These are phyloP conservation scores for Tylopilus balloui DNA, from an alignment of 768 basidiomycete species.

Conservation along the genomic window DNA sequence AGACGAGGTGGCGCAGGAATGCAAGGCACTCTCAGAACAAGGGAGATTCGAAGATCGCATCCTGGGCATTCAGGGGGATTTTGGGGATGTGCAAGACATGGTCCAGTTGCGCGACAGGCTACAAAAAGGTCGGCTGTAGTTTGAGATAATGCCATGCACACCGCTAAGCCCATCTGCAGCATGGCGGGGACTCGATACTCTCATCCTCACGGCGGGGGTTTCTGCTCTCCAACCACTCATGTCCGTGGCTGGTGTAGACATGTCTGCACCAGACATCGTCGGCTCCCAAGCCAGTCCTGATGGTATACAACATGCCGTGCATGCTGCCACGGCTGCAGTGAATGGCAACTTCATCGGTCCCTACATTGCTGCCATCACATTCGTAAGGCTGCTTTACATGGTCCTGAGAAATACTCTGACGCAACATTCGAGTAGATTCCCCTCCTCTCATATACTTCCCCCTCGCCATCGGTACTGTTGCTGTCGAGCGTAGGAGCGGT, in stretches of 20 bases:
- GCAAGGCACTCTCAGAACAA: slow-evolving; percentile 31
- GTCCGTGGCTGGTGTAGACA: slow-evolving; percentile 57
- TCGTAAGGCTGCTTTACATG: slow-evolving; percentile 46
- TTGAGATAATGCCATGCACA: neutral
- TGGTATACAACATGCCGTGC: slow-evolving; percentile 56
- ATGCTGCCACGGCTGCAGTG: slow-evolving; percentile 53
- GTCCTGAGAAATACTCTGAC: neutral
- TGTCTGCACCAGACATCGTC: slow-evolving; percentile 24
- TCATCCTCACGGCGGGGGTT: slow-evolving; percentile 80
- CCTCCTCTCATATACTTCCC: slow-evolving; percentile 58
- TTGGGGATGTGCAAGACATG: slow-evolving; percentile 63
- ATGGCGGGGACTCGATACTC: slow-evolving; percentile 80
- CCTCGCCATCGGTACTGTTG: slow-evolving; percentile 69
- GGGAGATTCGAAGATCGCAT: slow-evolving; percentile 31
- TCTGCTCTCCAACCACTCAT: slow-evolving; percentile 76
- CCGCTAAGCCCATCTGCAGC: slow-evolving; percentile 37
- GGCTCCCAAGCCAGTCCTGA: slow-evolving; percentile 42
- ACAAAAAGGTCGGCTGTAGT: slow-evolving; percentile 41
- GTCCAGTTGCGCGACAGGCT: slow-evolving; percentile 50
- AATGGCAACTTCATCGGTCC: slow-evolving; percentile 69
- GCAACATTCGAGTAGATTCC: slow-evolving; percentile 55
- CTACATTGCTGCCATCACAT: slow-evolving; percentile 61
- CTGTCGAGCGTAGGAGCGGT: slow-evolving; percentile 75
- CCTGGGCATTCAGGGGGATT: slow-evolving; percentile 57
- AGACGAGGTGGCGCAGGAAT: slow-evolving; percentile 58